These are phyloP conservation scores for Coccomyxa sp. DNA, from an alignment of 139 green algal genomes.

Conservation along the genomic window DNA sequence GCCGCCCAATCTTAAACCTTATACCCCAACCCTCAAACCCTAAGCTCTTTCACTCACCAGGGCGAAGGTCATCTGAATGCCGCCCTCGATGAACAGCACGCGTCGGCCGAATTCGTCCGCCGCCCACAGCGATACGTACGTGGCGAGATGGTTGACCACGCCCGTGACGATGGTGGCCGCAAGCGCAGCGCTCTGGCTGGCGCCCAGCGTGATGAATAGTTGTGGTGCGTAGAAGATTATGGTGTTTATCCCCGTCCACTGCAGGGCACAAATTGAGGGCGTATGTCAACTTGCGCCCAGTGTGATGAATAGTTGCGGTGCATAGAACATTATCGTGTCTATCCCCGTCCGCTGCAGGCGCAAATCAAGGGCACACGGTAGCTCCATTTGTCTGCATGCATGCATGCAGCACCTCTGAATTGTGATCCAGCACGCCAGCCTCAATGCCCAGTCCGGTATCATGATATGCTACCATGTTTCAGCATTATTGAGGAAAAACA, in stretches of 20 bases:
- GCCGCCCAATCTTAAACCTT: too few species aligned
- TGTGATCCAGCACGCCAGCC: too few species aligned
- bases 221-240: slow-evolving; percentile 34
- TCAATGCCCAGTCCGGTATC: too few species aligned
- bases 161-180: slow-evolving; percentile 24
- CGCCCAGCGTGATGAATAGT: slow-evolving; percentile 46
- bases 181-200: slow-evolving; percentile 9
- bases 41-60: too few species aligned
- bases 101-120: slow-evolving; percentile 33
- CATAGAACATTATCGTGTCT: slow-evolving; percentile 33
- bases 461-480: too few species aligned
- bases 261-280: not conserved
- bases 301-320: slow-evolving; percentile 39
- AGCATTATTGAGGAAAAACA: too few species aligned
- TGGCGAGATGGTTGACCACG: slow-evolving; percentile 33
- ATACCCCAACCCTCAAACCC: too few species aligned
- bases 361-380: not conserved
- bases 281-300: too few species aligned
- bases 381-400: too few species aligned
- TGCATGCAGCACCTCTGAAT: too few species aligned
- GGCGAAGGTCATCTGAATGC: not conserved
- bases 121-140: slow-evolving; percentile 46
- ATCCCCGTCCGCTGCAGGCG: slow-evolving; percentile 20
- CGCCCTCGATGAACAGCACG: slow-evolving; percentile 19
- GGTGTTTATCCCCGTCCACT: slow-evolving; percentile 33